Base-by-base conservation (phyloP, 1,284 basidiomycete species). In the Fomes fomentarius region DNA sequence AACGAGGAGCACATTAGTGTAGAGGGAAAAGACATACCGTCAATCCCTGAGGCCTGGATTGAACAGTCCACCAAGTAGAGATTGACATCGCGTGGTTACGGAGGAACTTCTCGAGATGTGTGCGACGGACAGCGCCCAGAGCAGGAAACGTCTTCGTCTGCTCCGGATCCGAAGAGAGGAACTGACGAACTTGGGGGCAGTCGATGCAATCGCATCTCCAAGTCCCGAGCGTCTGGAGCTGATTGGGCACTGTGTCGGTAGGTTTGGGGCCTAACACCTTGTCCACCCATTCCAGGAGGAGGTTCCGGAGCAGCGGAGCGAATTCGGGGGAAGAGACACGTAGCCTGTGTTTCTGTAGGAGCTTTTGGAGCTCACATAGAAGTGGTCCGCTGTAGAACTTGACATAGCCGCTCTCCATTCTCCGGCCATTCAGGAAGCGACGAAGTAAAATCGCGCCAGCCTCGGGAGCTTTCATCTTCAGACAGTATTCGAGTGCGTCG, bases 61-160 rank as follows among this genome's bases (percentile, higher is more conserved):
- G 30, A 14, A 57, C 35, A 1, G 47, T 49, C 10, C 33, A 17
- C 33, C 38, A 47, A 4, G 38, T 45, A 33, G 56, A 47, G 17
- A 44, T 19, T 11, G 28, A 14, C 4, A 17, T 15, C 2, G 47
- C 52, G 24, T 52, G 42, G 7, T 17, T 14, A 14, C 33, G n/a
- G 9, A 57, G 39, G 39, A 35, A 51, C 22, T 42, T 40, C 41
- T 50, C 51, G 30, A 57, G 39, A 21, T 57, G 56, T 31, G 47
- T 54, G n/a, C 40, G 28, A 12, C 17, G 31, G 1, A 38, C 30
- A 2, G 31, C 48, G 10, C 56, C 56, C 34, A 57, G 50, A 2
- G 39, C 28, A 3, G 14, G 21, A 38, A 24, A 54, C 8, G n/a
- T 35, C 24, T 22, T 31, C 30, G 38, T 31, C 2, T 25, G 11